These are phyloP conservation scores for Leishmania turanica DNA, from an alignment of 208 protist genomes.

Conservation along the genomic window DNA sequence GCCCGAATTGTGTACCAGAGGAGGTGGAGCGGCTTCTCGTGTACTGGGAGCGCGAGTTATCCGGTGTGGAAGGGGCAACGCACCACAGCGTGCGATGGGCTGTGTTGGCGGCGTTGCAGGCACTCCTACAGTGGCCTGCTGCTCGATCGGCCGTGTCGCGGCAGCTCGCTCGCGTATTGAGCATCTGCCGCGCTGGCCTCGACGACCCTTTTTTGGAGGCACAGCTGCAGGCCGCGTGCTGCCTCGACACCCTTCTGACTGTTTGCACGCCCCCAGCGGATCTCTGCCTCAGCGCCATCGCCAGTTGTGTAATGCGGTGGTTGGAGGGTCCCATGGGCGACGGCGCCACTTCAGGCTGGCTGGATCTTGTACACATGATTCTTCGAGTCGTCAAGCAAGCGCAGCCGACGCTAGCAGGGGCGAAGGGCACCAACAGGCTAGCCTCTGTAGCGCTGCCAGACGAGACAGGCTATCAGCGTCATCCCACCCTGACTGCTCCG, in stretches of 20 bases:
- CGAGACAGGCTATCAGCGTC: background rate
- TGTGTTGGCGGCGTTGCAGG: conserved; percentile 37
- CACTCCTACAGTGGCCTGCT: conserved; percentile 19
- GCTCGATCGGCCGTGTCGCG: conserved; percentile 31
- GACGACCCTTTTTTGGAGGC: conserved; percentile 86
- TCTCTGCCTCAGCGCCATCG: conserved; percentile 45
- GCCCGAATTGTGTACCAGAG: conserved; percentile 13
- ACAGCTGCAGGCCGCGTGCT: conserved; percentile 45
- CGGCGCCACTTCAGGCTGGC: conserved; percentile 51
- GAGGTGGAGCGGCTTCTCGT: conserved; percentile 18
- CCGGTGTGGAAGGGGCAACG: conserved; percentile 20
- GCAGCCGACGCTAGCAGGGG: background rate
- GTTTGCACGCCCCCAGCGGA: conserved; percentile 30
- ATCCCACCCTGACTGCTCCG: conserved; percentile 30
- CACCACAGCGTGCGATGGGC: conserved; percentile 48
- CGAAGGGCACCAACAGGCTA: background rate
- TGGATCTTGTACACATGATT: conserved; percentile 59
- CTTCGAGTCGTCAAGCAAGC: conserved; percentile 39
- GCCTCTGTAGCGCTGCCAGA: background rate
- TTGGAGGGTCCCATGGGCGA: conserved; percentile 20
- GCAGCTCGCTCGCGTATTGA: conserved; percentile 45
- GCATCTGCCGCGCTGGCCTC: conserved; percentile 46
- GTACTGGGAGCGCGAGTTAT: conserved; percentile 33
- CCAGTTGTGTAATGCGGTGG: conserved; percentile 57
- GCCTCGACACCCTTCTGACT: conserved; percentile 36